phyloP scores from a whole-genome alignment of 257 asterid species.

The Gentiana dahurica region DNA sequence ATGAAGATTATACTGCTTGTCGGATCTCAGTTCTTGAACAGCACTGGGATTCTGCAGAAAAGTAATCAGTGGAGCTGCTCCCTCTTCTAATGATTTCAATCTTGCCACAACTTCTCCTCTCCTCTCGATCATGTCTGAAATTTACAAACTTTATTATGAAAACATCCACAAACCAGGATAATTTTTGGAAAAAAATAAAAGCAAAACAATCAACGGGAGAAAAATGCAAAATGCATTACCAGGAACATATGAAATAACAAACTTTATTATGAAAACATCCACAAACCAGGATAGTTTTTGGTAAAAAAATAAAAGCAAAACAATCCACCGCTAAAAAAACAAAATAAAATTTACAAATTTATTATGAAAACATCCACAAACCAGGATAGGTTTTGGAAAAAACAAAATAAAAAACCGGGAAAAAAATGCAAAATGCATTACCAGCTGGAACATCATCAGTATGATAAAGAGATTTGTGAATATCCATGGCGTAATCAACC shows the following conservation, averaged over 20 bases:
- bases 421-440: background rate
- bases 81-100: slow-evolving; percentile 80
- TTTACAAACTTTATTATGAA: background rate
- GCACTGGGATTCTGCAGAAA: slow-evolving; percentile 88
- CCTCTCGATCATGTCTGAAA: slow-evolving; percentile 84
- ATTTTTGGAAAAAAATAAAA: background rate
- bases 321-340: too few species aligned
- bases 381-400: background rate
- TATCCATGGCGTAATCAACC: slow-evolving; percentile 99
- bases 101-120: slow-evolving; percentile 92
- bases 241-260: slow-evolving; percentile 7
- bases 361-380: background rate
- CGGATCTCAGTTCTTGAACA: slow-evolving; percentile 81
- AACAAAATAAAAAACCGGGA: background rate
- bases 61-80: slow-evolving; percentile 71
- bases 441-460: slow-evolving; percentile 96
- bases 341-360: background rate
- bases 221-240: background rate
- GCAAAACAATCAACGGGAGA: background rate
- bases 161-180: background rate
- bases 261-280: background rate
- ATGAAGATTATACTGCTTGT: slow-evolving; percentile 88
- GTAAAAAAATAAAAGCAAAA: background rate
- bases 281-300: background rate
- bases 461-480: slow-evolving; percentile 75